Evolutionary conservation across 768 basidiomycete genomes (phyloP).

Genomic region (Termitomyces sp.): DNA sequence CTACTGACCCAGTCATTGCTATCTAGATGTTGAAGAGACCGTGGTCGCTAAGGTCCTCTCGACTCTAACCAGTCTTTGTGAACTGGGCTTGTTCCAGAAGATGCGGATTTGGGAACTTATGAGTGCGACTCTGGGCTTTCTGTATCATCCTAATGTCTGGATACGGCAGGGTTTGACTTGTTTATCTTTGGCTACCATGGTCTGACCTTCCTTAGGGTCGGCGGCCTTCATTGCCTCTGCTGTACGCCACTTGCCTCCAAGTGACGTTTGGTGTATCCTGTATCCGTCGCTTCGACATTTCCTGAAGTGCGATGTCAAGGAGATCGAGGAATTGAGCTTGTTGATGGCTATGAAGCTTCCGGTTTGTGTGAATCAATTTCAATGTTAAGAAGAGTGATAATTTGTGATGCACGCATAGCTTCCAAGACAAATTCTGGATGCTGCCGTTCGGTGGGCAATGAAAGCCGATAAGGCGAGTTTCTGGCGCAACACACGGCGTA

Average conservation of each 20-base stretch:
- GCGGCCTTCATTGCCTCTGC: slow-evolving; percentile 87
- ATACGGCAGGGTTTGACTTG: slow-evolving; percentile 77
- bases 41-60: slow-evolving; percentile 90
- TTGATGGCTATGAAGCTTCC: slow-evolving; percentile 74
- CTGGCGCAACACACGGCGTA: slow-evolving; percentile 61
- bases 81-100: slow-evolving; percentile 87
- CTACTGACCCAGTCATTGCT: slow-evolving; percentile 5
- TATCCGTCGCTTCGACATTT: slow-evolving; percentile 89
- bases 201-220: slow-evolving; percentile 49
- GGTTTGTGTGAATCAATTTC: slow-evolving; percentile 41
- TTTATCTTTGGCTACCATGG: neutral
- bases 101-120: slow-evolving; percentile 98
- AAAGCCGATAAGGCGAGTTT: slow-evolving; percentile 76
- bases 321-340: slow-evolving; percentile 72
- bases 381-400: neutral
- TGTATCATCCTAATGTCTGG: slow-evolving; percentile 96
- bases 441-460: slow-evolving; percentile 86
- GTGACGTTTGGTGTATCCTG: slow-evolving; percentile 96
- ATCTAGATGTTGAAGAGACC: slow-evolving; percentile 86
- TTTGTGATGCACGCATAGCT: slow-evolving; percentile 44
- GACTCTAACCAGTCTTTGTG: slow-evolving; percentile 84
- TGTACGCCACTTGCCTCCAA: slow-evolving; percentile 73
- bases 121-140: slow-evolving; percentile 80
- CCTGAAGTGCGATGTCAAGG: slow-evolving; percentile 76
- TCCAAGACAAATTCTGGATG: slow-evolving; percentile 73